These are phyloP conservation scores for Penicillium simplicissimum DNA, from an alignment of 495 filamentous ascomycete genomes.

Conservation along the genomic window DNA sequence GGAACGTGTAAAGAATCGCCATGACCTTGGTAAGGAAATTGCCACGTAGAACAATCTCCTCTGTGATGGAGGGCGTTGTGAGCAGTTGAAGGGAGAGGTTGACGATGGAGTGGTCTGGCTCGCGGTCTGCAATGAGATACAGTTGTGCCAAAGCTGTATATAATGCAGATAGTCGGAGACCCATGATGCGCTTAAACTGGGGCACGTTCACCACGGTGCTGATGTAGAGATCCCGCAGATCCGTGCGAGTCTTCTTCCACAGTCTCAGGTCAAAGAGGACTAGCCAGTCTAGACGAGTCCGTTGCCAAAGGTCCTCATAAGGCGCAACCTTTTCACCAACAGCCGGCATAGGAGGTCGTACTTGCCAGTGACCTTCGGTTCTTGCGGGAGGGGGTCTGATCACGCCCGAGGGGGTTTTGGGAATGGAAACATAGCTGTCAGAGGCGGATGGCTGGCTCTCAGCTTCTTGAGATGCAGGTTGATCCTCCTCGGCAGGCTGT, in stretches of 20 bases:
- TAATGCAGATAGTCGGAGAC: constrained; percentile 85
- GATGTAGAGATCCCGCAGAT: constrained; percentile 92
- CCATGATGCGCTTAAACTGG: constrained; percentile 93
- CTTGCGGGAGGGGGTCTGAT: constrained; percentile 38
- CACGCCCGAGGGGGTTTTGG: constrained; percentile 36
- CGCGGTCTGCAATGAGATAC: constrained; percentile 93
- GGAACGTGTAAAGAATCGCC: constrained; percentile 95
- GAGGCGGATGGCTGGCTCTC: constrained; percentile 26
- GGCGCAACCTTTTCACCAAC: constrained; percentile 58
- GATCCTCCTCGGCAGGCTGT: constrained; percentile 55
- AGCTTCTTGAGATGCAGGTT: constrained; percentile 17
- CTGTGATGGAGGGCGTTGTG: constrained; percentile 92
- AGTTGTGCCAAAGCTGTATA: constrained; percentile 93
- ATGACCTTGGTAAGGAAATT: constrained; percentile 95
- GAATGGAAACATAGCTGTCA: constrained; percentile 37
- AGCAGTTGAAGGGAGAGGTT: constrained; percentile 95
- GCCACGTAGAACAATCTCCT: constrained; percentile 90
- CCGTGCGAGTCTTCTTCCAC: constrained; percentile 93
- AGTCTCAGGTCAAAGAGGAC: constrained; percentile 94
- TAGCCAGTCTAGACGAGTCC: constrained; percentile 91
- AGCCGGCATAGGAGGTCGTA: constrained; percentile 65
- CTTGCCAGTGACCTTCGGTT: constrained; percentile 81
- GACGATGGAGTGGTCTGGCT: constrained; percentile 98
- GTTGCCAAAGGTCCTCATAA: constrained; percentile 82
- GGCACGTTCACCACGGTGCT: constrained; percentile 93